Percentiles rank a stretch among this genome's conserved stretches.
phyloP scores from a whole-genome alignment of 2,329 filamentous ascomycete genomes.

The Daldinia eschscholtzii region DNA sequence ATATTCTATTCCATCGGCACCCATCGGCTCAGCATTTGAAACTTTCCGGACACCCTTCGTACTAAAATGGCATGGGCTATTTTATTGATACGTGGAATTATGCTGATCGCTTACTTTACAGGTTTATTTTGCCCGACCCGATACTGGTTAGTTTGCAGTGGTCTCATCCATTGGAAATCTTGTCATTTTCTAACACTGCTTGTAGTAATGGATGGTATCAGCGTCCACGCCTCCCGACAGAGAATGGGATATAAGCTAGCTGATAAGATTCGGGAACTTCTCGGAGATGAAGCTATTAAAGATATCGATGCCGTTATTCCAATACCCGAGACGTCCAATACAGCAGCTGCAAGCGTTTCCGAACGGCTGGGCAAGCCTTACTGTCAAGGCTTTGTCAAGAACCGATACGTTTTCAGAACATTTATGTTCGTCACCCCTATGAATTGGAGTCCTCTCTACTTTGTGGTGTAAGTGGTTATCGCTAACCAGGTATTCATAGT shows the following conservation, averaged over 20 bases:
- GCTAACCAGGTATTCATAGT: conserved; percentile 58
- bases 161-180: not conserved
- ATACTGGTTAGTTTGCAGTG: conserved; percentile 59
- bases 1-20: not conserved
- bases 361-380: conserved; percentile 77
- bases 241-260: conserved; percentile 82
- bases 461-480: not conserved
- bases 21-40: too few species aligned
- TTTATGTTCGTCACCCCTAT: conserved; percentile 66
- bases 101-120: not conserved
- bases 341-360: conserved; percentile 78
- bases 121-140: conserved; percentile 78
- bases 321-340: conserved; percentile 81
- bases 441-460: not conserved
- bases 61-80: not conserved
- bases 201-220: conserved; percentile 35
- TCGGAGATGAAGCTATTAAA: conserved; percentile 73
- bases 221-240: conserved; percentile 71
- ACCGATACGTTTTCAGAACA: conserved; percentile 83
- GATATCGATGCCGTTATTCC: conserved; percentile 75
- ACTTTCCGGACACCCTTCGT: not conserved
- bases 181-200: not conserved
- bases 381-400: conserved; percentile 82
- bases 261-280: conserved; percentile 71
- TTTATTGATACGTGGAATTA: not conserved